phyloP scores from a whole-genome alignment of 2,329 filamentous ascomycete species.

The Exophiala mesophila region DNA sequence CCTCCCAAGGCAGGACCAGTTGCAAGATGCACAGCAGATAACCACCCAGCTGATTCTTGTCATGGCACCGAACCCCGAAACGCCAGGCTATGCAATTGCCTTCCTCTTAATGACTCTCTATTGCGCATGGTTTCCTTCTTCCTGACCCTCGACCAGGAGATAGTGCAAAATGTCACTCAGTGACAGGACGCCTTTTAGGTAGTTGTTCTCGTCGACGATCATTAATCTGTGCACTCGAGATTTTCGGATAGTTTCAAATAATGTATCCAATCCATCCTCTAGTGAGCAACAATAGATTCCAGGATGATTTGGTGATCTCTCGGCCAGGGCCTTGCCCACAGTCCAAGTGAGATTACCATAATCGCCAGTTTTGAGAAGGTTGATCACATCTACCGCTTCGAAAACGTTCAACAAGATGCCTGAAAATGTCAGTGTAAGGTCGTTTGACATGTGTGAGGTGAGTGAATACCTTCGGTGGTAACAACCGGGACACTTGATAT shows the following conservation, averaged over 20 bases:
- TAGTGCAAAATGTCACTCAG: conserved; percentile 96
- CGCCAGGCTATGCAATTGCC: conserved; percentile 13
- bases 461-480: conserved; percentile 57
- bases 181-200: conserved; percentile 82
- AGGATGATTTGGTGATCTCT: conserved; percentile 64
- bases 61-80: conserved; percentile 1
- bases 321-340: conserved; percentile 67
- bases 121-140: conserved; percentile 13
- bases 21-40: too few relatives aligned
- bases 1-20: too few relatives aligned
- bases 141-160: conserved; percentile 75
- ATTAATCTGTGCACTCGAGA: conserved; percentile 90
- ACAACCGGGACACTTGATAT: conserved; percentile 94
- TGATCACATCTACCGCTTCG: conserved; percentile 94
- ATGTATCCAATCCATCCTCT: conserved; percentile 86
- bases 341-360: conserved; percentile 86
- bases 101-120: conserved; percentile 5
- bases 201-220: conserved; percentile 83
- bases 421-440: conserved; percentile 28
- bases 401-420: conserved; percentile 86
- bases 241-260: conserved; percentile 94
- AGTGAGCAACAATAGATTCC: conserved; percentile 95
- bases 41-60: too few relatives aligned
- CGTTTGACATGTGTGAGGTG: too few relatives aligned
- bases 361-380: conserved; percentile 84